A percentile compares a stretch with the other conserved stretches of the same genome.
These are phyloP conservation scores for Geotrichum australiense DNA, from an alignment of 1,139 yeast genomes.

Conservation along the genomic window DNA sequence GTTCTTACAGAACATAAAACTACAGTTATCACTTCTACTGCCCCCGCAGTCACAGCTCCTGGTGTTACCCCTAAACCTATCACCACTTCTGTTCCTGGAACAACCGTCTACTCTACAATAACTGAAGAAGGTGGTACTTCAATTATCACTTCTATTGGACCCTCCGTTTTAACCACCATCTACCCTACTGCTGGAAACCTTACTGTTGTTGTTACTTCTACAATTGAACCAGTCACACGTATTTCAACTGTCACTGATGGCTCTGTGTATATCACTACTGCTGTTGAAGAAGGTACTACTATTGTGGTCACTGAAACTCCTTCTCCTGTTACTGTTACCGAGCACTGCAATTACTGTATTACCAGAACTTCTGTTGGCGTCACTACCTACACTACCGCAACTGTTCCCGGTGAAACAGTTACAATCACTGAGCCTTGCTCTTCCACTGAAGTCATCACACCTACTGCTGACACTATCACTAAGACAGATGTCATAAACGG, in stretches of 20 bases:
- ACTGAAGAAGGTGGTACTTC: slow-evolving; percentile 8
- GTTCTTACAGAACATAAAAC: slow-evolving; percentile 2
- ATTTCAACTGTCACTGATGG: slow-evolving; percentile 6
- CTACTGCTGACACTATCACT: background rate
- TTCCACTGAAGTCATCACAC: background rate
- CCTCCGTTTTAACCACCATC: slow-evolving; percentile 8
- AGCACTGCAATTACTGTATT: slow-evolving; percentile 2
- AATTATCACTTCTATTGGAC: slow-evolving; percentile 9
- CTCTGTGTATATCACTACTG: slow-evolving; percentile 7
- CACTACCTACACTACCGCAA: background rate
- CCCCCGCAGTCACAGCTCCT: background rate
- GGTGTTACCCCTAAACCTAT: background rate
- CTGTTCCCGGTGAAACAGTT: background rate
- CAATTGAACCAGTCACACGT: slow-evolving; percentile 1
- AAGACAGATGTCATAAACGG: background rate
- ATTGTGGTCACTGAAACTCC: slow-evolving; percentile 9
- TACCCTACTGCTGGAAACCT: slow-evolving; percentile 4
- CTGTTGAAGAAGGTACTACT: slow-evolving; percentile 6
- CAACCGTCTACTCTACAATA: slow-evolving; percentile 7
- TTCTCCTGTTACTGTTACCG: slow-evolving; percentile 9
- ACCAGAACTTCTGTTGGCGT: background rate
- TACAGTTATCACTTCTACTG: slow-evolving; percentile 3
- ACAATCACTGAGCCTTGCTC: slow-evolving; percentile 1
- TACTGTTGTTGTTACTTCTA: slow-evolving; percentile 5
- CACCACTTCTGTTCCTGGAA: slow-evolving; percentile 4